A percentile compares a stretch with the other conserved stretches of the same genome.
These are phyloP conservation scores for Symbiodinium pilosum DNA, from an alignment of 73 alveolate species.

Conservation along the genomic window DNA sequence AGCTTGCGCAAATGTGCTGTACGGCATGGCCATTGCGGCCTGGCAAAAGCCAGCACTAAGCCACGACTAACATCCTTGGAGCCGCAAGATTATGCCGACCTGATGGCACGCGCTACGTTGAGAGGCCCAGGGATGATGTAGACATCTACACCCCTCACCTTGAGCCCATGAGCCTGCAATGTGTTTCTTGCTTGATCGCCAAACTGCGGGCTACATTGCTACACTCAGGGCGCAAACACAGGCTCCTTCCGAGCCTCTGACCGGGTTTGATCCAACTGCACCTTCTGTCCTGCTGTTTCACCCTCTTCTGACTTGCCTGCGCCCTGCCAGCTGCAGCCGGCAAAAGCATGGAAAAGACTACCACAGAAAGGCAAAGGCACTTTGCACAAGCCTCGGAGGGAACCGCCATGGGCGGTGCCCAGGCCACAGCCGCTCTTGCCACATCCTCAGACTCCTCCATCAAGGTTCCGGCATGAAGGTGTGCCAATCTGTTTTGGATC, in stretches of 20 bases:
- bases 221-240: too few species aligned
- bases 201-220: too few species aligned
- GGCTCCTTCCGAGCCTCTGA: neutral
- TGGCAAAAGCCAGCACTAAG: neutral
- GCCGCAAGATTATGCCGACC: too few species aligned
- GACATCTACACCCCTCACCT: too few species aligned
- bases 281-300: neutral
- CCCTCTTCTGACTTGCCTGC: neutral
- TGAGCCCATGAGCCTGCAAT: too few species aligned
- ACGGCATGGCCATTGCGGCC: neutral
- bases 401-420: neutral
- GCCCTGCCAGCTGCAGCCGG: neutral
- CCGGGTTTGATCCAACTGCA: neutral
- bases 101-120: too few species aligned
- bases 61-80: too few species aligned
- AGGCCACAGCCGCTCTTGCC: neutral
- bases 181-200: too few species aligned
- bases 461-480: neutral
- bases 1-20: neutral
- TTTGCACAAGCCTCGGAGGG: neutral
- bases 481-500: neutral
- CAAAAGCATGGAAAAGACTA: neutral
- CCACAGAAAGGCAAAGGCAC: neutral
- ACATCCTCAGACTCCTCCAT: neutral
- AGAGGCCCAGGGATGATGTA: too few species aligned